Percentiles rank a stretch among this genome's conserved stretches.
Conservation (phyloP, 2,329 filamentous ascomycete species). For the Colletotrichum liaoningense region DNA sequence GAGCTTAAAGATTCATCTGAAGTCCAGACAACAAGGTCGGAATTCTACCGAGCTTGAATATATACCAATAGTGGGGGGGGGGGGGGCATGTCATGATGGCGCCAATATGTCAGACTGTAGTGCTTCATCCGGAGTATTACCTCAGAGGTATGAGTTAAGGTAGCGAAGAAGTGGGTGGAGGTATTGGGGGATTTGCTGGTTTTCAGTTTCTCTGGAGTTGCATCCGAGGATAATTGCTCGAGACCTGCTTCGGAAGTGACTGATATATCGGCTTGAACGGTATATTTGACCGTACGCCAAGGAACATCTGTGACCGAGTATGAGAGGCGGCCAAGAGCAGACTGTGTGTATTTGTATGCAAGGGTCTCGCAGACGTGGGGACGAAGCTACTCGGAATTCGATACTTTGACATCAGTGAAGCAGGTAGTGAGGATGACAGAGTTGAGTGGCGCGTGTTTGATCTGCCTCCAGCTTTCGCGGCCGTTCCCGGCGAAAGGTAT, state of each 20-base stretch:
- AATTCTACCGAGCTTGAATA: neutral
- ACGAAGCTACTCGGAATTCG: neutral
- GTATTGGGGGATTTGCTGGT: neutral
- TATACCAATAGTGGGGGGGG: too few relatives aligned
- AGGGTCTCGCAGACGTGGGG: neutral
- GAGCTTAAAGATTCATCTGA: neutral
- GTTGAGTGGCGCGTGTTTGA: neutral
- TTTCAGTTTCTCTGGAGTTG: neutral
- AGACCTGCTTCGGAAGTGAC: neutral
- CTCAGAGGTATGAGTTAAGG: too few relatives aligned
- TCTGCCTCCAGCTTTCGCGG: neutral
- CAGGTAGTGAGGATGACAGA: neutral
- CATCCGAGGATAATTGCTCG: neutral
- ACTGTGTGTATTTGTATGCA: neutral
- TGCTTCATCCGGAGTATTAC: neutral
- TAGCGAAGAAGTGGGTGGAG: neutral
- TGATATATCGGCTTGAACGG: neutral
- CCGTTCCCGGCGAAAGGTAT: slow-evolving; percentile 1
- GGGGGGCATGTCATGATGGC: neutral
- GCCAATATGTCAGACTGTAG: neutral
- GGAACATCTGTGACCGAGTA: neutral
- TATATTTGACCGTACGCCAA: neutral
- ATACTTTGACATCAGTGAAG: neutral
- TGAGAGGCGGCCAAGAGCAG: neutral
- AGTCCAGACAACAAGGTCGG: neutral